These are phyloP conservation scores for Trichoderma erinaceum DNA, from an alignment of 495 filamentous ascomycete species.

Conservation along the genomic window DNA sequence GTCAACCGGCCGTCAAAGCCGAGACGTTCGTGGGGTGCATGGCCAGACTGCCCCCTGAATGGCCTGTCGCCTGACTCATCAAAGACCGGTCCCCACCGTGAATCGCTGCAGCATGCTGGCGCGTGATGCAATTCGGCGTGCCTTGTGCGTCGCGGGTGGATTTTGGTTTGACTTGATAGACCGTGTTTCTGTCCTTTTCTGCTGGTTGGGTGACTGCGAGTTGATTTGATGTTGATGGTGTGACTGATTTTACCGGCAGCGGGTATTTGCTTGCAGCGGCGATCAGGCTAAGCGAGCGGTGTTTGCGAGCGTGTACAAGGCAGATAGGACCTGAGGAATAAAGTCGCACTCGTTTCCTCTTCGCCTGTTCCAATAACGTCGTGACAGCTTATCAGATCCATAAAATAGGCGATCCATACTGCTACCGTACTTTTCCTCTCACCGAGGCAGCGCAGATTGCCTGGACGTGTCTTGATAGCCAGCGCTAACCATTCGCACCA, in stretches of 20 bases:
- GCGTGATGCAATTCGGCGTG: constrained; percentile 11
- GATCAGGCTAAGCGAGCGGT: too few species aligned
- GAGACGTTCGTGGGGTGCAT: constrained; percentile 13
- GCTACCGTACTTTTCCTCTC: not conserved
- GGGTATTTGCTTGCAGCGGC: too few species aligned
- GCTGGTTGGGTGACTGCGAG: not conserved
- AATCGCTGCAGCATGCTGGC: constrained; percentile 4
- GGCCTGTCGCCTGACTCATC: constrained; percentile 14
- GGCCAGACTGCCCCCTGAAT: not conserved
- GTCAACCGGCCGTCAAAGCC: constrained; percentile 1
- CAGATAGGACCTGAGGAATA: too few species aligned
- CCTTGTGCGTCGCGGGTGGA: not conserved
- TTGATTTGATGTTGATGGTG: not conserved
- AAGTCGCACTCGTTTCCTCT: too few species aligned
- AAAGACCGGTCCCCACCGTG: not conserved
- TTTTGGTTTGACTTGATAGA: not conserved
- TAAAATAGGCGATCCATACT: too few species aligned
- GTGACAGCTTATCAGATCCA: too few species aligned
- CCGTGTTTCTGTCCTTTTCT: not conserved
- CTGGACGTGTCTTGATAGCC: not conserved
- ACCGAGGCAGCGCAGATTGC: not conserved
- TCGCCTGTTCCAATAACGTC: too few species aligned
- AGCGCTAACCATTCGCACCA: not conserved
- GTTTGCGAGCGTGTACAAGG: too few species aligned
- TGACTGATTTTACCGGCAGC: not conserved